These are phyloP conservation scores for Allomyces arbusculus DNA, from an alignment of 192 early-diverging fungal species.

Conservation along the genomic window DNA sequence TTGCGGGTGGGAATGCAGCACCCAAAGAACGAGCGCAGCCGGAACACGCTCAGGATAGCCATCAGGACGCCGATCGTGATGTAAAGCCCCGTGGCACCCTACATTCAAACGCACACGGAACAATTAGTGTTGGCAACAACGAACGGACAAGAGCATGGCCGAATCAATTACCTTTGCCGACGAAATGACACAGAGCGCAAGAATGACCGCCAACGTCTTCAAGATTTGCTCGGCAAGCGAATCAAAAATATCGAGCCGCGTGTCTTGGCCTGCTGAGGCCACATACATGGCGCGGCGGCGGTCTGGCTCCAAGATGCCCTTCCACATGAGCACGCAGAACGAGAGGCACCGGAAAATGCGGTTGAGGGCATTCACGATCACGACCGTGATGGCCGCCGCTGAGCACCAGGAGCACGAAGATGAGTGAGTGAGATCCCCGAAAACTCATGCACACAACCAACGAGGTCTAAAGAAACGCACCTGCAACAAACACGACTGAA, in stretches of 20 bases:
- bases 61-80: not conserved
- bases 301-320: not conserved
- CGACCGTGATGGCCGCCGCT: not conserved
- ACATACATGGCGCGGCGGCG: not conserved
- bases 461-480: not conserved
- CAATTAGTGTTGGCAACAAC: not conserved
- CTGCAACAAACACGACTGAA: not conserved
- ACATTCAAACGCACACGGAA: not conserved
- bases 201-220: not conserved
- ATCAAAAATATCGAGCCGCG: not conserved
- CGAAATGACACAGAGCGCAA: too few relatives aligned
- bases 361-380: not conserved
- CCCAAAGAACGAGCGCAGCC: too few relatives aligned
- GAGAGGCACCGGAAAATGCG: not conserved
- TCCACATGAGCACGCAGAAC: not conserved
- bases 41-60: not conserved
- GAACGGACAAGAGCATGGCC: not conserved
- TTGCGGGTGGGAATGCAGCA: not conserved
- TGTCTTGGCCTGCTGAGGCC: not conserved
- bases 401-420: not conserved
- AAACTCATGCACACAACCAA: too few relatives aligned
- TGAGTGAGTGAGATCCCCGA: not conserved
- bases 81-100: too few relatives aligned
- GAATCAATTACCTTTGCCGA: not conserved
- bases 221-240: not conserved